These are phyloP conservation scores for Melastoma malabathricum DNA, from an alignment of 345 rosid genomes.

Conservation along the genomic window DNA sequence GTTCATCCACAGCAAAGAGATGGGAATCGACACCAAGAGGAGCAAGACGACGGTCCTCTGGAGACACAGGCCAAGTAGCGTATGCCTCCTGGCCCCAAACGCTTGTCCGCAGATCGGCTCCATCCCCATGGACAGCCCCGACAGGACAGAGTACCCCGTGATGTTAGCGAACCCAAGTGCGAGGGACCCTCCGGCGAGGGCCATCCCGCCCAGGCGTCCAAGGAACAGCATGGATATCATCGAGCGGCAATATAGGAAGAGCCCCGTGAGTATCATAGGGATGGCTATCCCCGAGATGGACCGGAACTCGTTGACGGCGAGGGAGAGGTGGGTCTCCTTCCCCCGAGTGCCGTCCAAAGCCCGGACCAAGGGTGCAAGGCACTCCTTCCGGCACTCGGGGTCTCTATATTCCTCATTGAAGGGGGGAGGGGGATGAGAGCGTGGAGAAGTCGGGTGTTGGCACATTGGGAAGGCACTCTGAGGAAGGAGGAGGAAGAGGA, in stretches of 20 bases:
- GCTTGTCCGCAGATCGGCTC: conserved; percentile 91
- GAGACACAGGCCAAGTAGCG: conserved; percentile 42
- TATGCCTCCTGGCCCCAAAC: conserved; percentile 54
- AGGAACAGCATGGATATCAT: conserved; percentile 77
- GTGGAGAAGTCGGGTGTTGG: too few species aligned
- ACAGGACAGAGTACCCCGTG: conserved; percentile 76
- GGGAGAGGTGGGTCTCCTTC: conserved; percentile 11
- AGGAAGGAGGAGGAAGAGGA: too few species aligned
- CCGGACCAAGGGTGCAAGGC: too few species aligned
- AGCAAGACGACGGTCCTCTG: conserved; percentile 59
- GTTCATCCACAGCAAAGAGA: conserved; percentile 64
- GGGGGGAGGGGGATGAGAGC: too few species aligned
- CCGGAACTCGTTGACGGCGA: conserved; percentile 30
- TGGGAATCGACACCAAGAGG: conserved; percentile 44
- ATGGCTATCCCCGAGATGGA: conserved; percentile 43
- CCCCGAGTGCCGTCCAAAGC: neutral
- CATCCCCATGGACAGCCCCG: conserved; percentile 87
- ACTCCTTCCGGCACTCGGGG: too few species aligned
- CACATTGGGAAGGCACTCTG: too few species aligned
- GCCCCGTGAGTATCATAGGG: conserved; percentile 66
- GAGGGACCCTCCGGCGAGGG: conserved; percentile 80
- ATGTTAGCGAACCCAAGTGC: conserved; percentile 83
- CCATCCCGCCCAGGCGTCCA: conserved; percentile 50
- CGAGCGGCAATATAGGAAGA: conserved; percentile 66
- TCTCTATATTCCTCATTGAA: too few species aligned